Conservation (phyloP, 306 rosid species). For the Cercis canadensis region DNA sequence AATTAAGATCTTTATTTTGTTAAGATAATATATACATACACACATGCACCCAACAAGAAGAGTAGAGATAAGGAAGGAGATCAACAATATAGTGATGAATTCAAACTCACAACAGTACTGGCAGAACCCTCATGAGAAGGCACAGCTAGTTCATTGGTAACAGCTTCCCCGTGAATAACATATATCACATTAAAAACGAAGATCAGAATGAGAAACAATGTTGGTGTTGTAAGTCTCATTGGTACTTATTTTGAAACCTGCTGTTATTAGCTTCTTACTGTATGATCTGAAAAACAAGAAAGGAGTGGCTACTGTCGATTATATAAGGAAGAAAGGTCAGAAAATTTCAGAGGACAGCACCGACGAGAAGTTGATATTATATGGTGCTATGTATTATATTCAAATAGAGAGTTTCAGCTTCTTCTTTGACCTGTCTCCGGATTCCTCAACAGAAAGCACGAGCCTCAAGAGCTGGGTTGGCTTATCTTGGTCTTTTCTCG, state of each 20-base stretch:
- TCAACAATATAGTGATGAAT: background rate
- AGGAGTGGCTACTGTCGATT: constrained; percentile 14
- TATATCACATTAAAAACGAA: constrained; percentile 43
- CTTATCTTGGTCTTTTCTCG: constrained; percentile 56
- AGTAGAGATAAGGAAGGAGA: constrained; percentile 27
- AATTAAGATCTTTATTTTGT: too few relatives aligned
- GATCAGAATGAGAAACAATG: constrained; percentile 45
- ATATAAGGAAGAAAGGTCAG: constrained; percentile 16
- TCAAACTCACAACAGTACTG: constrained; percentile 43
- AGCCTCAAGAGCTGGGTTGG: constrained; percentile 62
- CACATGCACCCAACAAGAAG: background rate
- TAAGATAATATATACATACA: too few relatives aligned
- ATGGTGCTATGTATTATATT: constrained; percentile 13
- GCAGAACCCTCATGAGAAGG: constrained; percentile 39
- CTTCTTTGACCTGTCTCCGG: constrained; percentile 60
- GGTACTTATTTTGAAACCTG: constrained; percentile 21
- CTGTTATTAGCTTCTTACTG: background rate
- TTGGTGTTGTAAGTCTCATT: constrained; percentile 52
- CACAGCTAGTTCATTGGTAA: constrained; percentile 36
- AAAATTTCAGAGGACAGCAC: constrained; percentile 35
- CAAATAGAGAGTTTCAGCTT: constrained; percentile 34
- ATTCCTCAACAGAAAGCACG: constrained; percentile 69
- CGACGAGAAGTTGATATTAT: constrained; percentile 35
- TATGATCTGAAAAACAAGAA: constrained; percentile 25
- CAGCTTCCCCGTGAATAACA: constrained; percentile 45